A percentile compares a stretch with the other conserved stretches of the same genome.
These are phyloP conservation scores for Coemansia sp. DNA, from an alignment of 192 early-diverging fungal genomes.

Conservation along the genomic window DNA sequence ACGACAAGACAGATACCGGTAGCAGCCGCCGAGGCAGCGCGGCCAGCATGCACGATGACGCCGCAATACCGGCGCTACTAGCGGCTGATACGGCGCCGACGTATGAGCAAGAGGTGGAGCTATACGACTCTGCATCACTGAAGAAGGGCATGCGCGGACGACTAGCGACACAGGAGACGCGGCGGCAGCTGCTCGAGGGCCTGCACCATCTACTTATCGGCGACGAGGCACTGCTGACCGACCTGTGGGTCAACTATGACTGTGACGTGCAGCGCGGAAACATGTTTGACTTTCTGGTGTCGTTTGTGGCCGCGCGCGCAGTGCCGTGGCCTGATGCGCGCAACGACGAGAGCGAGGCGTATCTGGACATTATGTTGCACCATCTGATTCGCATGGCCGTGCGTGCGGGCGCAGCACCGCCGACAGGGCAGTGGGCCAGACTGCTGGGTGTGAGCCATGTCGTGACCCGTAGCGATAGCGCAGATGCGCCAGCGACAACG, in stretches of 20 bases:
- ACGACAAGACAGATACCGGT: not conserved
- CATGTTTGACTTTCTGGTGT: slow-evolving; percentile 68
- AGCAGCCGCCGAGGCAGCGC: slow-evolving; percentile 19
- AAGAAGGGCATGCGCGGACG: slow-evolving; percentile 40
- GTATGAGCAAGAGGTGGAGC: slow-evolving; percentile 36
- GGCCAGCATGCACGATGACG: not conserved
- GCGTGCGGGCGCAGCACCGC: slow-evolving; percentile 33
- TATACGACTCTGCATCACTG: slow-evolving; percentile 35
- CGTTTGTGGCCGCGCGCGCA: slow-evolving; percentile 37
- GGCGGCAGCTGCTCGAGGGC: slow-evolving; percentile 82
- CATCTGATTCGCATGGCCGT: slow-evolving; percentile 36
- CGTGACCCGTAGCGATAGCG: no score
- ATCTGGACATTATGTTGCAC: slow-evolving; percentile 41
- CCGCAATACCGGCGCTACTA: slow-evolving; percentile 13
- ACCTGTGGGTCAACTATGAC: slow-evolving; percentile 95
- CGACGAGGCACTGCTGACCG: slow-evolving; percentile 71
- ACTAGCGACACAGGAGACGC: slow-evolving; percentile 67
- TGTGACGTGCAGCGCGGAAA: slow-evolving; percentile 77
- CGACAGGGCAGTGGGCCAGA: slow-evolving; percentile 21
- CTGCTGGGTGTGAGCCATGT: slow-evolving; percentile 39
- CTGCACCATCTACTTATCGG: slow-evolving; percentile 57
- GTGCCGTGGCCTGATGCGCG: slow-evolving; percentile 32
- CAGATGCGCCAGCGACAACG: no score
- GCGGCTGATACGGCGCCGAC: slow-evolving; percentile 24
- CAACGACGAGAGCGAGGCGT: slow-evolving; percentile 36